Evolutionary conservation across 306 rosid species (phyloP), one percentile per base, ranked within the genome.

Genomic region (Castanea crenata): DNA sequence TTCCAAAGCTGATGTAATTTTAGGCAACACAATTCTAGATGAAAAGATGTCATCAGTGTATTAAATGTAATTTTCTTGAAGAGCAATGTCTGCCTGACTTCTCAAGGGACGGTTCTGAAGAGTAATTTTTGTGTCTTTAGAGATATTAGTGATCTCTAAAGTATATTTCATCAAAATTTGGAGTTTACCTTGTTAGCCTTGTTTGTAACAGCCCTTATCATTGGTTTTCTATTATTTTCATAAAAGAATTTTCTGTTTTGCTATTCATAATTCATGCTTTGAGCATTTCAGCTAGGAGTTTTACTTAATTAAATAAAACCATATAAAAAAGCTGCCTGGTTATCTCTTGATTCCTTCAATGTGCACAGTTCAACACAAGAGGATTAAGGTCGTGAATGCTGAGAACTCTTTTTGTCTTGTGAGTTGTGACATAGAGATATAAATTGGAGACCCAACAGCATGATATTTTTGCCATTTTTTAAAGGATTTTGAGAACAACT

Each of bases 401-500:
- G 54, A 49, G 14, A 49, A 10, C 15, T 16, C 41, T 38, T 12
- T 21, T 52, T 55, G 54, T 73, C 58, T 34, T n/a, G 16, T 61
- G 62, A 64, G 54, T 34, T n/a, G 16, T 61, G 62, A 64, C 71
- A 51, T 21, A 68, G 72, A 62, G 64, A 56, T 75, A 77, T 74
- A 25, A 76, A 79, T 68, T 78, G 69, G 59, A 79, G 62, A 38
- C 64, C 76, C 55, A 74, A 62, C 27, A 74, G 49, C 27, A 76
- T 64, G 44, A 74, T 65, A 46, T 83, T 29, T 77, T 25, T 68
- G 81, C 77, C 54, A 41, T 78, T 90, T 54, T 54, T 76, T 84
- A 79, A 23, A 89, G 92, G 89, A 96, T 98, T 93, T 96, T 82
- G 99, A 94, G 25, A 84, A 88, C 68, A 54, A 89, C 92, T 85